Base-by-base conservation (phyloP, 2,329 filamentous ascomycete genomes). In the Neurospora sp. region DNA sequence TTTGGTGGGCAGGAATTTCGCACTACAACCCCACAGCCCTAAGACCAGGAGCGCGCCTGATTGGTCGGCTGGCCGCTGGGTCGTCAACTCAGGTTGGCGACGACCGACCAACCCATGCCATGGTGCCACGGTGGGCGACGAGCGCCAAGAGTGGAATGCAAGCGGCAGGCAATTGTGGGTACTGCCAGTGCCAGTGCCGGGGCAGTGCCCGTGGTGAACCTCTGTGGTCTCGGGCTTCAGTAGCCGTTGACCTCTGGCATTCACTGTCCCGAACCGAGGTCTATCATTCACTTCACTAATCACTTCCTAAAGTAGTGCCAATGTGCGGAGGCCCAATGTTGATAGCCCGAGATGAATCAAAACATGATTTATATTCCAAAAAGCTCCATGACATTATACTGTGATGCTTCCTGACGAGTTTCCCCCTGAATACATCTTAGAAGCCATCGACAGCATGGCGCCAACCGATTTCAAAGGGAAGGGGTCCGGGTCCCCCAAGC, bases 371-470 rank as follows among this genome's bases (percentile, higher is more conserved):
- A 36, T 36, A 33, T 15, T 3, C 23, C 52, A 4, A 19, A 33
- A 23, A 43, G 19, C 41, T 46, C 69, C 66, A 57, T 70, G 69
- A 69, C 40, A 10, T 33, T 3, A 0, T 36, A 1, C 6, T 43
- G 37, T 33, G 37, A 77, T 76, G 73, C 67, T 73, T 6, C 69
- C 71, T 12, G 73, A 74, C 62, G 73, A 76, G 52, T 72, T 73
- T 68, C 67, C 74, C 8, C 73, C 78, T 28, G 77, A 79, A 23
- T 75, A 76, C 67, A 75, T 80, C 23, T 71, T 80, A 11, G 75
- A 77, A 70, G 76, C 73, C 37, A 75, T 80, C 66, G 76, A 77
- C 70, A 73, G 76, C 43, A 86, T 86, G 84, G 73, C 81, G 8
- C 73, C 76, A 65, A 77, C 52, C 15, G 28, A 33, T 17, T 8